Conservation (phyloP, 805 yeast genomes). For the Pichia cephalocereana region DNA sequence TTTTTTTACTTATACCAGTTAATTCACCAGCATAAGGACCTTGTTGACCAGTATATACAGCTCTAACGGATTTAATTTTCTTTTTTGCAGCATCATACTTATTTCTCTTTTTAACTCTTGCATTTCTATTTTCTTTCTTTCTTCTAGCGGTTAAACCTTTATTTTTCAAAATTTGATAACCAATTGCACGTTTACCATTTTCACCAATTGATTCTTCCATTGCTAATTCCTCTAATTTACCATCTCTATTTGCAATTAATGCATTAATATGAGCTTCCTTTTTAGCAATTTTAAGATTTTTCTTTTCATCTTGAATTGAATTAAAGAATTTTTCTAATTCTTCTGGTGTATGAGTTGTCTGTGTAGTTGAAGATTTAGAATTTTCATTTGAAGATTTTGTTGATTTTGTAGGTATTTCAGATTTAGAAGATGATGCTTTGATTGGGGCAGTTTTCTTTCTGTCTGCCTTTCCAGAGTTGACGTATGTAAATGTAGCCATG, state of each 20-base stretch:
- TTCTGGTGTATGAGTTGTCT: background rate
- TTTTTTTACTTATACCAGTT: conserved; percentile 94
- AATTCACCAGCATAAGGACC: conserved; percentile 89
- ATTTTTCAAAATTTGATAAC: conserved; percentile 90
- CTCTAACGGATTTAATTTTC: conserved; percentile 84
- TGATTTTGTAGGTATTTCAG: no score
- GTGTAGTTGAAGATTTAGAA: background rate
- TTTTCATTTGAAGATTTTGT: no score
- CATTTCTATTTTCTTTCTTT: conserved; percentile 87
- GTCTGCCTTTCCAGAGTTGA: background rate
- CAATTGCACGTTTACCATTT: conserved; percentile 89
- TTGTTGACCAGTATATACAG: conserved; percentile 67
- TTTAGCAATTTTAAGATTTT: conserved; percentile 44
- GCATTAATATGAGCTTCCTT: conserved; percentile 61
- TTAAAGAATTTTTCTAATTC: conserved; percentile 6
- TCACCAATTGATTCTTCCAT: conserved; percentile 51
- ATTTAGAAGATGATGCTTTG: no score
- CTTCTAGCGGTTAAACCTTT: conserved; percentile 92
- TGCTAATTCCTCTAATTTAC: conserved; percentile 59
- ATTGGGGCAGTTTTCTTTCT: background rate
- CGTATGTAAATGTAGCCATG: background rate
- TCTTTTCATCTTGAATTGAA: conserved; percentile 22
- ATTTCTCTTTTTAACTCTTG: conserved; percentile 97
- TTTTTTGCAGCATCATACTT: conserved; percentile 91
- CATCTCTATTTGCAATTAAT: conserved; percentile 72